Conservation (phyloP, 2,329 filamentous ascomycete genomes). For the Talaromyces sp. region DNA sequence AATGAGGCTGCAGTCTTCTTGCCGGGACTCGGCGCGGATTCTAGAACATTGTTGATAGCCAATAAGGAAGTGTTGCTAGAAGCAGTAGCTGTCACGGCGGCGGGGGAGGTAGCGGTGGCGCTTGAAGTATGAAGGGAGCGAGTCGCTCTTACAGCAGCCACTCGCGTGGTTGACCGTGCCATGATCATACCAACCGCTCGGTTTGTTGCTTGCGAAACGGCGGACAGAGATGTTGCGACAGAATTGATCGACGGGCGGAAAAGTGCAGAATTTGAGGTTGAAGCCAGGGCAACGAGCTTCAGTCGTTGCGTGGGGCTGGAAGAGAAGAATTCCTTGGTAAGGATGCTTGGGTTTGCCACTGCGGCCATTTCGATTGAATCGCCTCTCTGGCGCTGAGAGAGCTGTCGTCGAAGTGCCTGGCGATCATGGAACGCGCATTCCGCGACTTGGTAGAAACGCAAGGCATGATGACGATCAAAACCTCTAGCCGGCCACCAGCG, state of each 20-base stretch:
- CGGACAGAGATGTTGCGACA: background rate
- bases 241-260: background rate
- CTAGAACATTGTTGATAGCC: constrained; percentile 27
- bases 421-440: constrained; percentile 27
- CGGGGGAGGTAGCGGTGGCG: background rate
- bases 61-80: constrained; percentile 17
- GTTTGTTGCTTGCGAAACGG: background rate
- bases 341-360: constrained; percentile 13
- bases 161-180: constrained; percentile 10
- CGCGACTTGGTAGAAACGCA: constrained; percentile 21
- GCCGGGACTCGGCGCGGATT: constrained; percentile 16
- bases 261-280: constrained; percentile 5
- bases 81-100: constrained; percentile 4
- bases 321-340: constrained; percentile 7
- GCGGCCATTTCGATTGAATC: background rate
- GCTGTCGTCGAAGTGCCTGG: constrained; percentile 19
- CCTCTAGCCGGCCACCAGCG: constrained; percentile 5
- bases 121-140: constrained; percentile 13
- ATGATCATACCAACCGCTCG: constrained; percentile 2
- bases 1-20: constrained; percentile 22
- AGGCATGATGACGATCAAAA: constrained; percentile 23
- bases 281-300: constrained; percentile 6
- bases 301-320: background rate
- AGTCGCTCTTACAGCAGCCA: constrained; percentile 6
- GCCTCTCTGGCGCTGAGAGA: background rate